Percentiles rank a stretch among this genome's conserved stretches.
These are phyloP conservation scores for Annona squamosa DNA, from an alignment of 164 flowering plant species.

Conservation along the genomic window DNA sequence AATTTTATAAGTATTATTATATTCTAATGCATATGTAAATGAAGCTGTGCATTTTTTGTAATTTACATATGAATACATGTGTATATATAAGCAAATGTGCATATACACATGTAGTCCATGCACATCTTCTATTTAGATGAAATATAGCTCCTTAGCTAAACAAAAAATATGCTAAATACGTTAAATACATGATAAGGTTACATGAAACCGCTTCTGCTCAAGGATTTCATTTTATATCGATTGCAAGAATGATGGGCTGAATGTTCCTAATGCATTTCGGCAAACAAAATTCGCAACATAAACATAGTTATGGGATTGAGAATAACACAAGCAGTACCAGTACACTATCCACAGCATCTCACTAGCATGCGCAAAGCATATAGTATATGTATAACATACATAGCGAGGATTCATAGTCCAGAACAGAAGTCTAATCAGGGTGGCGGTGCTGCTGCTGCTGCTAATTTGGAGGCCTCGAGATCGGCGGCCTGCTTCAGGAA, in stretches of 20 bases:
- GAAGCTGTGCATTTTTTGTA: no score
- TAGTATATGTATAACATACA: neutral
- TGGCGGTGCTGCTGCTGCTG: neutral
- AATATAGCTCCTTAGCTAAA: no score
- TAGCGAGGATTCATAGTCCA: neutral
- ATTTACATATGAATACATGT: no score
- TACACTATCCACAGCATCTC: neutral
- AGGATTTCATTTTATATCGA: no score
- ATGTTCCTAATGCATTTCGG: neutral
- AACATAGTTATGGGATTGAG: neutral
- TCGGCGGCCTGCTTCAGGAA: slow-evolving; percentile 71
- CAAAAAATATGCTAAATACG: no score
- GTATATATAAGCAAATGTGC: no score
- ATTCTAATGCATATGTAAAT: no score
- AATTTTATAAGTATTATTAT: no score
- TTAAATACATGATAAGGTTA: no score
- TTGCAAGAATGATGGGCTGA: neutral
- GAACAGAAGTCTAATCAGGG: neutral
- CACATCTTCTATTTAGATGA: no score
- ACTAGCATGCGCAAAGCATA: neutral
- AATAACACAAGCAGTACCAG: neutral
- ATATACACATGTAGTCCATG: no score
- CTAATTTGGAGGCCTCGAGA: slow-evolving; percentile 39
- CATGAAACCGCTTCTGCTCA: no score
- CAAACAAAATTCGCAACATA: neutral